A percentile compares a stretch with the other conserved stretches of the same genome.
Evolutionary conservation across 805 yeast genomes (phyloP).

Genomic region (Saturnispora gosingensis): DNA sequence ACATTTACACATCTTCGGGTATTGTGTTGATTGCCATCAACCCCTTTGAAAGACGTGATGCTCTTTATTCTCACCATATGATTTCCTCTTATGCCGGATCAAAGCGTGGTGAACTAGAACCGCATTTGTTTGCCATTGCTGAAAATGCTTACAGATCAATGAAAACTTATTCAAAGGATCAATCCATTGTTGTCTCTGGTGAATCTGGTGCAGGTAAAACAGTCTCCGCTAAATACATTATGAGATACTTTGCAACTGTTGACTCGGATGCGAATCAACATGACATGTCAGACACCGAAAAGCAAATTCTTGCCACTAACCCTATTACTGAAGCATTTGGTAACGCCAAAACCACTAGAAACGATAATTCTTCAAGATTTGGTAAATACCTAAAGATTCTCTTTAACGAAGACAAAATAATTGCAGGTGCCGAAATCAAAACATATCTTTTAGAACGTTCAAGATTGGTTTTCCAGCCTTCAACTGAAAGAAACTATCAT

Average conservation of each 20-base stretch:
- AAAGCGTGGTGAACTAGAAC: conserved; percentile 90
- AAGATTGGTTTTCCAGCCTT: conserved; percentile 87
- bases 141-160: conserved; percentile 95
- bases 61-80: conserved; percentile 81
- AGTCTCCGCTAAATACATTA: conserved; percentile 91
- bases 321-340: conserved; percentile 98
- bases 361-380: conserved; percentile 94
- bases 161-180: conserved; percentile 78
- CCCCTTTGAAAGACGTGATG: conserved; percentile 90
- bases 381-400: conserved; percentile 92
- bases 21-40: conserved; percentile 93
- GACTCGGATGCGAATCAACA: conserved; percentile 41
- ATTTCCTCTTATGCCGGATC: conserved; percentile 93
- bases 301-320: conserved; percentile 90
- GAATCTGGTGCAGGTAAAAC: conserved; percentile 99
- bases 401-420: conserved; percentile 64
- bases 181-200: conserved; percentile 94
- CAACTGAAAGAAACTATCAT: conserved; percentile 87
- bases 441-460: conserved; percentile 91
- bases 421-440: conserved; percentile 90
- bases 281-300: conserved; percentile 86
- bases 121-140: conserved; percentile 95
- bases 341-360: conserved; percentile 95
- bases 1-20: conserved; percentile 93
- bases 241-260: conserved; percentile 95